Evolutionary conservation across 2,329 filamentous ascomycete species (phyloP).

Genomic region (Huntiella moniliformis): DNA sequence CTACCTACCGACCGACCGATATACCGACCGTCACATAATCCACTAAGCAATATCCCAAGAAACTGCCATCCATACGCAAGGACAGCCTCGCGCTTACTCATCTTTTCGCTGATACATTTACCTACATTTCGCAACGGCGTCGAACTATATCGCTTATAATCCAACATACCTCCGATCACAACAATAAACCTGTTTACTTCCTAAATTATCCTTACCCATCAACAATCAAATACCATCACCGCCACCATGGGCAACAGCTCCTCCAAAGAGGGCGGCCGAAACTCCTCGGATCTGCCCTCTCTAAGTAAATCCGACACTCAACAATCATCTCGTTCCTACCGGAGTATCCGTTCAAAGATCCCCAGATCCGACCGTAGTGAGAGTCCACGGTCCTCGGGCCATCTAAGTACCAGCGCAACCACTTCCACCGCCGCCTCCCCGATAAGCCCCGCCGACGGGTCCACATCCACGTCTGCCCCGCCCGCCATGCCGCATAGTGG

Average conservation of each 20-base stretch:
- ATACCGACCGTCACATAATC: too few species aligned
- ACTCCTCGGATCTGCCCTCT: slow-evolving; percentile 35
- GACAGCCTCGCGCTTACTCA: too few species aligned
- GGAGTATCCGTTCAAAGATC: slow-evolving; percentile 75
- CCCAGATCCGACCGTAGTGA: slow-evolving; percentile 54
- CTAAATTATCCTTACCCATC: too few species aligned
- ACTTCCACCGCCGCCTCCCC: slow-evolving; percentile 13
- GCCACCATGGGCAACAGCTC: slow-evolving; percentile 10
- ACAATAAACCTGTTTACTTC: too few species aligned
- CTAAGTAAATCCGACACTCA: slow-evolving; percentile 86
- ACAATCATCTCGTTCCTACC: slow-evolving; percentile 74
- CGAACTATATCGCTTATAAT: too few species aligned
- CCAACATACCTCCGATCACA: too few species aligned
- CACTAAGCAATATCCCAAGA: too few species aligned
- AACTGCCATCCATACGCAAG: too few species aligned
- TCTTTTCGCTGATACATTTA: too few species aligned
- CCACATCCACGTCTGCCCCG: slow-evolving; percentile 15
- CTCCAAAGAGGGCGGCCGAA: slow-evolving; percentile 9
- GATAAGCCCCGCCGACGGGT: slow-evolving; percentile 13
- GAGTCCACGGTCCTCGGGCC: slow-evolving; percentile 59
- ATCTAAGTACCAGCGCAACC: slow-evolving; percentile 42
- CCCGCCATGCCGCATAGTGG: neutral
- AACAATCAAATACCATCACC: too few species aligned
- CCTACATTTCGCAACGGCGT: too few species aligned
- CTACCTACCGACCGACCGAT: neutral